Base-by-base conservation (phyloP, 805 yeast genomes). In the Brettanomyces anomalus region DNA sequence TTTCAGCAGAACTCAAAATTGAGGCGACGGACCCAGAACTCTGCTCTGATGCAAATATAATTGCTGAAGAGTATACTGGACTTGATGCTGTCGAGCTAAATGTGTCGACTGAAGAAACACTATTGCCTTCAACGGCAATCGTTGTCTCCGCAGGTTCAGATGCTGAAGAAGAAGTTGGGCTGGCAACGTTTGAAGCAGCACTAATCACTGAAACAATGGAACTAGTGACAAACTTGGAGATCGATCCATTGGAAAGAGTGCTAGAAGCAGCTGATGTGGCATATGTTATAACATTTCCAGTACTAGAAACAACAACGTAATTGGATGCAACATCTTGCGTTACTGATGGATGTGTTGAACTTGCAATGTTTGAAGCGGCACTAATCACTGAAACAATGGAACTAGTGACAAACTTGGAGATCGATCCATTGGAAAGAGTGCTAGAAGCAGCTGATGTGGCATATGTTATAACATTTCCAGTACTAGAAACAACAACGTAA, bases 241-340 rank as follows among this genome's bases (percentile, higher is more conserved):
- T 11, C 10, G 28, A 24, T 24, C 28, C 28, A 24, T 24, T 24
- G 6, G 28, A 24, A 24, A 24, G 28, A 14, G 48, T 37, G 10
- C 43, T 28, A 19, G 46, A 37, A 19, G 52, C 37, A 13, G 51
- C 41, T 6, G 52, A 40, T 5, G 57, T 42, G 6, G 55, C 48
- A 6, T n/a, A n/a, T 3, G 34, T 32, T n/a, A 32, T n/a, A 17
- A 32, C 21, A 18, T 36, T 6, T 30, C 36, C 38, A 18, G 40
- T 31, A 16, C 40, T 30, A 5, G 31, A 32, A n/a, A 16, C 15
- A n/a, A 16, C 34, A 32, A 16, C 34, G 32, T 19, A 18, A 8
- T 35, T 19, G 16, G 36, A 17, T 10, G 31, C 33, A 15, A 17
- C 10, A 16, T 39, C 13, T 7, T 40, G n/a, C n/a, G n/a, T n/a